A percentile compares a stretch with the other conserved stretches of the same genome.
These are phyloP conservation scores for Plectosphaerella plurivora DNA, from an alignment of 2,329 filamentous ascomycete species.

Conservation along the genomic window DNA sequence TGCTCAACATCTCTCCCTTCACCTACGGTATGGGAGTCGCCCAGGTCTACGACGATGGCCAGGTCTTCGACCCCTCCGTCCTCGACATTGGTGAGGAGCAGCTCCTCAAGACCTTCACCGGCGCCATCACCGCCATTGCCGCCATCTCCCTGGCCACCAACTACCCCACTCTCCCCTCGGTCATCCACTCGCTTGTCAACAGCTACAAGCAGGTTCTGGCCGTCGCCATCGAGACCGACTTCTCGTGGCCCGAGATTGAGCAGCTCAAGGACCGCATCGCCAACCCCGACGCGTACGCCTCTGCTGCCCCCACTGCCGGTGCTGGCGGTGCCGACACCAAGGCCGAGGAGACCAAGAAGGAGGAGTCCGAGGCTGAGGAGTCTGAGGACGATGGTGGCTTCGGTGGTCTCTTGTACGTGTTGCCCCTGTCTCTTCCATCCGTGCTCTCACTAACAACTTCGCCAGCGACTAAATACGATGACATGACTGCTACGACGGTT, in stretches of 20 bases:
- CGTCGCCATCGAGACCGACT: constrained; percentile 84
- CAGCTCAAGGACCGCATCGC: constrained; percentile 99
- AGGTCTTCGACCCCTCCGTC: constrained; percentile 80
- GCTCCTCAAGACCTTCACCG: constrained; percentile 77
- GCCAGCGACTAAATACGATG: constrained; percentile 47
- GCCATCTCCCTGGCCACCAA: constrained; percentile 85
- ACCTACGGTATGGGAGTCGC: constrained; percentile 96
- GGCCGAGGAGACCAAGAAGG: constrained; percentile 55
- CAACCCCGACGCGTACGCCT: constrained; percentile 95
- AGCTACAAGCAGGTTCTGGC: constrained; percentile 94
- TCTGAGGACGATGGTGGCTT: constrained; percentile 68
- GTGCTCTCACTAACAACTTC: constrained; percentile 30
- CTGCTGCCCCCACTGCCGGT: constrained; percentile 68
- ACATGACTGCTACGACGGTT: constrained; percentile 31
- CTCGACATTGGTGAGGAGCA: constrained; percentile 94
- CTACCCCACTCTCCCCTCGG: constrained; percentile 93
- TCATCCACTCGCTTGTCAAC: constrained; percentile 97
- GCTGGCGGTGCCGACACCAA: constrained; percentile 48
- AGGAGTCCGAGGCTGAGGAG: constrained; percentile 64
- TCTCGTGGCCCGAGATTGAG: constrained; percentile 92
- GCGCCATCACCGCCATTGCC: constrained; percentile 82
- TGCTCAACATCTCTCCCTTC: constrained; percentile 99
- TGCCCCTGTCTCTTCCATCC: neutral
- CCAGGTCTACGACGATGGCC: constrained; percentile 97
- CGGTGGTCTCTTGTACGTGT: constrained; percentile 70